phyloP scores from a whole-genome alignment of 257 asterid species.

The Solanum gandarillasii region DNA sequence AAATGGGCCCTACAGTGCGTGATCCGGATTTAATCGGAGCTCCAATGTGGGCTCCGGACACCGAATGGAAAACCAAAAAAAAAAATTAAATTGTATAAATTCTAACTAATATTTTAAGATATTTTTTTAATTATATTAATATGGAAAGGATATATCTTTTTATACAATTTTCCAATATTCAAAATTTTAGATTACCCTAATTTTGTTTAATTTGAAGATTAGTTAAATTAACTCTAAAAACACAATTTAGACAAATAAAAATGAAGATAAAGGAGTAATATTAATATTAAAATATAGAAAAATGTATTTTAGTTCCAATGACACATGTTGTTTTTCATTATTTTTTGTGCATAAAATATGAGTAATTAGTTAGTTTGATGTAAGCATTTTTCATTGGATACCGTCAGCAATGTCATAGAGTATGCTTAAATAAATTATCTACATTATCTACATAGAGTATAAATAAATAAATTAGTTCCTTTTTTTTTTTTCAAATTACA shows the following conservation, averaged over 20 bases:
- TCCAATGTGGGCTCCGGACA: too few species aligned
- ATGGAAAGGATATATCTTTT: background rate
- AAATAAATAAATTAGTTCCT: too few species aligned
- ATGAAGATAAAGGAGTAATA: background rate
- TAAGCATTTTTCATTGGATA: background rate
- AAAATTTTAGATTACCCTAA: too few species aligned
- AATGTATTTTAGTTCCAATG: background rate
- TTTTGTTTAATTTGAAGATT: background rate
- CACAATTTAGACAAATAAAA: background rate
- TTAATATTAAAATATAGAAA: background rate
- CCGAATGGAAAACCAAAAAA: accelerated
- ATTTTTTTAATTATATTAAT: too few species aligned
- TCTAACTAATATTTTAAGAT: background rate
- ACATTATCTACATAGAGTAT: too few species aligned
- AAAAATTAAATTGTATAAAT: background rate
- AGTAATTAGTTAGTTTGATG: background rate
- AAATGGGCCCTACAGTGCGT: too few species aligned
- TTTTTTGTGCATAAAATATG: background rate
- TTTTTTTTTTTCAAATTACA: too few species aligned
- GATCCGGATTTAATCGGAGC: too few species aligned
- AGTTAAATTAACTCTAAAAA: background rate
- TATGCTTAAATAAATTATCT: background rate
- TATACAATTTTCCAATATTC: background rate
- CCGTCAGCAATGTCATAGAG: background rate
- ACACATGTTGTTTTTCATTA: background rate